A percentile compares a stretch with the other conserved stretches of the same genome.
Evolutionary conservation across 495 filamentous ascomycete genomes (phyloP).

Genomic region (Penicillium turbatum): DNA sequence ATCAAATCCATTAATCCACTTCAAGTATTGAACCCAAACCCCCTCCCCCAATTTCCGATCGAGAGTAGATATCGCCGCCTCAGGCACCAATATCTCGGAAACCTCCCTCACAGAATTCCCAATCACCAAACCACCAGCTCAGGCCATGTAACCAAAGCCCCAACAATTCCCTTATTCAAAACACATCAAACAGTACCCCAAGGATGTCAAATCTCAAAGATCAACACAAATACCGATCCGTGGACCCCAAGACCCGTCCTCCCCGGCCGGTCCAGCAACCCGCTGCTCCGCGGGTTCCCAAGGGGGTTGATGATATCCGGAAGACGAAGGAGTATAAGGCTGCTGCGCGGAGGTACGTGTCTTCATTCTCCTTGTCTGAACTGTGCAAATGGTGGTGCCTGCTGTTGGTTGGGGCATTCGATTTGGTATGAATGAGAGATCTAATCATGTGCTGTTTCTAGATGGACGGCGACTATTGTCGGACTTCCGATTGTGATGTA

Average conservation of each 20-base stretch:
- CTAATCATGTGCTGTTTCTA: conserved; percentile 29
- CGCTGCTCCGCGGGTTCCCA: neutral
- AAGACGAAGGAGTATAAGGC: conserved; percentile 29
- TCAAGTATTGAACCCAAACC: too few species aligned
- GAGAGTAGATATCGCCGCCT: too few species aligned
- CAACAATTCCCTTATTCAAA: neutral
- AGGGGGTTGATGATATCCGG: conserved; percentile 22
- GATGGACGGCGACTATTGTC: conserved; percentile 49
- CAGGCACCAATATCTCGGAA: conserved; percentile 11
- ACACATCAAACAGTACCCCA: neutral
- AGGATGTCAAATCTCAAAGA: neutral
- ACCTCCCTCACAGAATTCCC: neutral
- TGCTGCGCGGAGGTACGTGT: conserved; percentile 25
- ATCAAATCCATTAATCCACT: too few species aligned
- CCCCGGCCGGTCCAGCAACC: conserved; percentile 10
- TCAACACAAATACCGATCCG: conserved; percentile 5
- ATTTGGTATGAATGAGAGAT: neutral
- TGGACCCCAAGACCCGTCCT: conserved; percentile 5
- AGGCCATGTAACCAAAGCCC: neutral
- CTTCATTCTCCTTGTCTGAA: neutral
- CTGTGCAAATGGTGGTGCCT: neutral
- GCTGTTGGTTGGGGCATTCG: neutral
- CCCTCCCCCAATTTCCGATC: too few species aligned
- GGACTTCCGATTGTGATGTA: conserved; percentile 50
- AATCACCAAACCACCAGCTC: neutral